phyloP scores from a whole-genome alignment of 139 green algal species.

The Coelastrella sp. region DNA sequence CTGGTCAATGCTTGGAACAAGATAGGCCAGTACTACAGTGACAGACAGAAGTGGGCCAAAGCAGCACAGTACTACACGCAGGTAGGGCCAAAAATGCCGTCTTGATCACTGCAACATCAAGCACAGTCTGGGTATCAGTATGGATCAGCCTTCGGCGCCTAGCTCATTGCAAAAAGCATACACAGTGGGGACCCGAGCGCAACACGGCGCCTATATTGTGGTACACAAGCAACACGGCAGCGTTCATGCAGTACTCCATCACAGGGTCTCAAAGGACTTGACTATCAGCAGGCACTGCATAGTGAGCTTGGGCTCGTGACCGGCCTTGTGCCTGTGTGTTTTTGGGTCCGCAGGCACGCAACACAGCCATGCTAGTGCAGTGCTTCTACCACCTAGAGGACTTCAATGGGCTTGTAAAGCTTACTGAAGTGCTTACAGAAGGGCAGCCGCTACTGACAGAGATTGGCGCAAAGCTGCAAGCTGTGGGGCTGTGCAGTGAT shows the following conservation, averaged over 20 bases:
- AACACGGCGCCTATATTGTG: no score
- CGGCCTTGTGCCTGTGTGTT: no score
- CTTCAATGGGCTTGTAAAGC: slow-evolving; percentile 72
- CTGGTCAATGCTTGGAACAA: slow-evolving; percentile 76
- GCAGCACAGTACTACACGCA: slow-evolving; percentile 84
- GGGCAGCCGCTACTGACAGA: slow-evolving; percentile 68
- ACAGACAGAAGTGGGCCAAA: slow-evolving; percentile 82
- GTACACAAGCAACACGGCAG: no score
- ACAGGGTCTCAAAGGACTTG: no score
- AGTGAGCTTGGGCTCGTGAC: no score
- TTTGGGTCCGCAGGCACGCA: slow-evolving; percentile 67
- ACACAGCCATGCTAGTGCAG: slow-evolving; percentile 80
- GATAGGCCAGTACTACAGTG: slow-evolving; percentile 87
- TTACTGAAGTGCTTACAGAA: slow-evolving; percentile 80
- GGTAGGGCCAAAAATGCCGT: slow-evolving; percentile 1
- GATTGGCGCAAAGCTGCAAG: slow-evolving; percentile 81
- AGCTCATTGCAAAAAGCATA: no score
- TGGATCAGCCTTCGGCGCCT: no score
- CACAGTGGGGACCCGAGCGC: no score
- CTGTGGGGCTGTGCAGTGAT: slow-evolving; percentile 81
- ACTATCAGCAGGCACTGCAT: no score
- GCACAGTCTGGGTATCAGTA: background rate
- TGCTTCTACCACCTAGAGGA: slow-evolving; percentile 85
- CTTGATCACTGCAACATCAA: background rate
- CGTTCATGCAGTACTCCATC: no score